Conservation (phyloP, 2,329 filamentous ascomycete genomes). For the Furcasterigmium sp. region DNA sequence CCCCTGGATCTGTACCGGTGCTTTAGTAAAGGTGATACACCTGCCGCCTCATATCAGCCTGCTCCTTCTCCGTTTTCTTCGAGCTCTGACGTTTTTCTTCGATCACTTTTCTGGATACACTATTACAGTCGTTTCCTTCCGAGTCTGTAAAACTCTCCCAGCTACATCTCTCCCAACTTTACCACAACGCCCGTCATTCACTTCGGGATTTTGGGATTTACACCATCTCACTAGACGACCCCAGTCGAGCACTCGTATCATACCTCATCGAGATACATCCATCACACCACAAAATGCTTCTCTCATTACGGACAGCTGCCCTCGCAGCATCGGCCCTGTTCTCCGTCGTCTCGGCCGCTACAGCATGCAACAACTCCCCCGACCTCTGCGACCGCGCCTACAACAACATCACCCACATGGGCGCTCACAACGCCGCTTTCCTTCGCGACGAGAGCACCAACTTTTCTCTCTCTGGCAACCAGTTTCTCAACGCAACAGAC, state of each 20-base stretch:
- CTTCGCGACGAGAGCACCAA: slow-evolving; percentile 57
- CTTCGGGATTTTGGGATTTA: too few species aligned
- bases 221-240: too few species aligned
- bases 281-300: slow-evolving; percentile 15
- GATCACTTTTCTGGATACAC: not conserved
- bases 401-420: slow-evolving; percentile 72
- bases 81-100: not conserved
- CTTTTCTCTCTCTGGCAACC: slow-evolving; percentile 63
- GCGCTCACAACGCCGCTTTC: slow-evolving; percentile 71
- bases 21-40: not conserved
- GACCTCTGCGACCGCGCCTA: slow-evolving; percentile 66
- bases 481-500: slow-evolving; percentile 66
- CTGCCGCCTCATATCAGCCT: not conserved
- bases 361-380: slow-evolving; percentile 77
- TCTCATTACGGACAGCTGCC: slow-evolving; percentile 17
- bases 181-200: not conserved
- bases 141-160: not conserved
- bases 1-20: too few species aligned
- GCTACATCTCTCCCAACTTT: not conserved
- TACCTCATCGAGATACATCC: not conserved
- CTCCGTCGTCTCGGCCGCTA: slow-evolving; percentile 18
- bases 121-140: not conserved
- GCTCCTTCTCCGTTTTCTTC: too few species aligned
- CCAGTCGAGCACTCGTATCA: not conserved
- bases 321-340: slow-evolving; percentile 14